Evolutionary conservation across 2,329 filamentous ascomycete species (phyloP), one percentile per base, ranked within the genome.

Genomic region (Ceratocystis huliohia): DNA sequence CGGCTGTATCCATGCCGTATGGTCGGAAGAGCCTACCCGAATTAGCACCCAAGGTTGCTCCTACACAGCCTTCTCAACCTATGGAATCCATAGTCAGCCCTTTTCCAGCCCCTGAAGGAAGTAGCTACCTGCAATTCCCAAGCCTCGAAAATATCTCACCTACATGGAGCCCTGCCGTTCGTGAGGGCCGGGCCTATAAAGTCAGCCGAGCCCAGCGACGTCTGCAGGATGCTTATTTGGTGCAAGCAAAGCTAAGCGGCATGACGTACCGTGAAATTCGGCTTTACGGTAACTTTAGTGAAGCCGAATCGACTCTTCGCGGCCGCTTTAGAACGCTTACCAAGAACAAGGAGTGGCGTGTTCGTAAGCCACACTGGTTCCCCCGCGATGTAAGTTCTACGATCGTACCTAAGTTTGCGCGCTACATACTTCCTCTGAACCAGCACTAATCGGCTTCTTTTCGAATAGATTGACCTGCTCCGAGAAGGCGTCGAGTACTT

Each of bases 271-370:
- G 80, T 65, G 79, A 87, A 67, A 89, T 90, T 71, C 81, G 81
- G 46, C 70, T 72, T 5, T 71, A 75, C 20, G 82, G 85, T 15
- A 75, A 78, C 1, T 86, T 86, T 69, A 74, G 73, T 0, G 85
- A 88, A 70, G 84, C 86, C 1, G 87, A 89, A 74, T 88, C 87
- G 10, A 91, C 88, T 0, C 78, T 92, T 46, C 81, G 88, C 15
- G 88, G 88, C 0, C 81, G 87, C 0, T 84, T 82, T 70, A 79
- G 88, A 3, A 83, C 81, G 1, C 73, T 90, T 70, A 88, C 83
- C 6, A 89, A 89, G 75, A 74, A 76, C 13, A 83, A 83, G 70
- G 78, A 81, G 44, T 79, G 83, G 66, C 78, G 88, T 5, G 82
- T 88, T 2, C 79, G 88, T 6, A 85, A 83, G 73, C 88, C 88